Evolutionary conservation across 148 eudicot genomes (phyloP).

Genomic region (Chenopodium formosanum): DNA sequence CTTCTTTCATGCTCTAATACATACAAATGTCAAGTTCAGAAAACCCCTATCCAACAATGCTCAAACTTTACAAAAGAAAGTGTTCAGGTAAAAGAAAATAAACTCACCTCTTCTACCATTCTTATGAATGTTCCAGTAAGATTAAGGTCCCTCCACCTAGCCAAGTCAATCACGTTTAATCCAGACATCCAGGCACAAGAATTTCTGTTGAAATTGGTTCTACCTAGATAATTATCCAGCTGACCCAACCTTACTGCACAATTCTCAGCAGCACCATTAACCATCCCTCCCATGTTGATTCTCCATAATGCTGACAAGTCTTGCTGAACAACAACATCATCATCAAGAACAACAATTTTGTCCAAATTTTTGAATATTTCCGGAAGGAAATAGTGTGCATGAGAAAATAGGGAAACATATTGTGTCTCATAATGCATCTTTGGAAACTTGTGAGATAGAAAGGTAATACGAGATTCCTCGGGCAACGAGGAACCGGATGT

Average conservation of each 20-base stretch:
- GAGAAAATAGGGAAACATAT: slow-evolving; percentile 71
- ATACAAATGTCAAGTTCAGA: not conserved
- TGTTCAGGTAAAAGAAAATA: slow-evolving; percentile 12
- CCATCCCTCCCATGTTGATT: slow-evolving; percentile 69
- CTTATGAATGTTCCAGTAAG: slow-evolving; percentile 53
- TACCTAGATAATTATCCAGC: slow-evolving; percentile 52
- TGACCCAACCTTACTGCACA: slow-evolving; percentile 68
- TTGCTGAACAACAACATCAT: slow-evolving; percentile 79
- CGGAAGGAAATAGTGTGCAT: slow-evolving; percentile 80
- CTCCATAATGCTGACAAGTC: slow-evolving; percentile 81
- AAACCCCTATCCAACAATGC: not conserved
- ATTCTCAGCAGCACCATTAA: slow-evolving; percentile 74
- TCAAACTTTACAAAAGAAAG: not conserved
- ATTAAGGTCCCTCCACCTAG: slow-evolving; percentile 70
- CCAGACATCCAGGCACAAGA: slow-evolving; percentile 97
- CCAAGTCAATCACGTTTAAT: slow-evolving; percentile 78
- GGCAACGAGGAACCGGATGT: slow-evolving; percentile 47
- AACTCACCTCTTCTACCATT: slow-evolving; percentile 68
- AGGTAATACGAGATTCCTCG: slow-evolving; percentile 79
- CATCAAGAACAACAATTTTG: slow-evolving; percentile 81
- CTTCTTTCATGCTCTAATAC: not conserved
- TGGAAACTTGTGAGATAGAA: slow-evolving; percentile 48
- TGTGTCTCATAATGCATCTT: slow-evolving; percentile 49
- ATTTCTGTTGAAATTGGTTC: slow-evolving; percentile 36
- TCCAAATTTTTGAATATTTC: slow-evolving; percentile 57